phyloP scores from a whole-genome alignment of 2,329 filamentous ascomycete genomes.

The Epichloe bromicola region DNA sequence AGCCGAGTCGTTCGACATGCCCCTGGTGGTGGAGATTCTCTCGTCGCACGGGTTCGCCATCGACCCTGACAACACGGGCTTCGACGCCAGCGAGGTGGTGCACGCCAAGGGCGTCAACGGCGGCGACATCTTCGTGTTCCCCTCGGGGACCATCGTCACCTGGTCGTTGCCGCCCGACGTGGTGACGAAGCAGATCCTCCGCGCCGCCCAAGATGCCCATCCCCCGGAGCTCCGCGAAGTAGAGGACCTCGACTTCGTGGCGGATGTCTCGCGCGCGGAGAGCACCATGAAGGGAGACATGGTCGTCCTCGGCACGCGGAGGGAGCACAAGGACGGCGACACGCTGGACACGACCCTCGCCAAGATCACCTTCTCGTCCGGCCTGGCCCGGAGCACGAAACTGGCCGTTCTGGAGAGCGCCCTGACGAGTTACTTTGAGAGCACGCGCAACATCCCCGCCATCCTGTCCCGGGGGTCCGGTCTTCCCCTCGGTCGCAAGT shows the following conservation, averaged over 20 bases:
- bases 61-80: conserved; percentile 47
- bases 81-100: conserved; percentile 49
- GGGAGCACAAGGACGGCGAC: conserved; percentile 31
- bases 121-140: conserved; percentile 91
- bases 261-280: conserved; percentile 58
- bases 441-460: conserved; percentile 68
- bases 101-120: conserved; percentile 48
- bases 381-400: conserved; percentile 84
- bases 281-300: conserved; percentile 77
- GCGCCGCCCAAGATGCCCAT: conserved; percentile 65
- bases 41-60: conserved; percentile 46
- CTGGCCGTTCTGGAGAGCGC: conserved; percentile 81
- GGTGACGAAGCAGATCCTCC: conserved; percentile 59
- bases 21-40: conserved; percentile 42
- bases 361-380: conserved; percentile 94
- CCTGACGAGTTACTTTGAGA: conserved; percentile 73
- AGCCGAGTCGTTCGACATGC: conserved; percentile 52
- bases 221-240: conserved; percentile 58
- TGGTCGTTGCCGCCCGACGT: conserved; percentile 77
- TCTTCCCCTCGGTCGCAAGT: conserved; percentile 41
- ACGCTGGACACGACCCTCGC: conserved; percentile 55
- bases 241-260: conserved; percentile 78
- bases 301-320: conserved; percentile 73
- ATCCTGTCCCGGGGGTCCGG: conserved; percentile 55
- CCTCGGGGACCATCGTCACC: conserved; percentile 82